These are phyloP conservation scores for Populus nigra DNA, from an alignment of 345 rosid species.

Conservation along the genomic window DNA sequence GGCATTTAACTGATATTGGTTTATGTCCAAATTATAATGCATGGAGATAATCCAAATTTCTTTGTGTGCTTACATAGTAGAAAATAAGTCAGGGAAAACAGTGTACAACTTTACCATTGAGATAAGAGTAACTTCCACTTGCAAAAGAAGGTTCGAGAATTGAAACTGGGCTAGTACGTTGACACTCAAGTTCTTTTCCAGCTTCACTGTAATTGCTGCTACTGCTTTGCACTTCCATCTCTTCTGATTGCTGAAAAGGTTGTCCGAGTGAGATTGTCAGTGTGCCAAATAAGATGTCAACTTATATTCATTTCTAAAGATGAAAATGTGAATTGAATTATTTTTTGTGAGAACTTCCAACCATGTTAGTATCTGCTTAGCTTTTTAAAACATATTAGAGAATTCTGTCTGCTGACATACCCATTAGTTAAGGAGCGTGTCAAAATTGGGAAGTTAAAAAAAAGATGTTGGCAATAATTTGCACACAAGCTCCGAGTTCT, in stretches of 20 bases:
- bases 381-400: neutral
- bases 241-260: constrained; percentile 34
- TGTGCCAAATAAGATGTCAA: neutral
- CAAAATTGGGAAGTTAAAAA: neutral
- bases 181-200: constrained; percentile 37
- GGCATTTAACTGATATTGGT: neutral
- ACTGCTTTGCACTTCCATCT: constrained; percentile 33
- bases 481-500: neutral
- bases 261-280: neutral
- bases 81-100: neutral
- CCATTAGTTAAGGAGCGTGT: neutral
- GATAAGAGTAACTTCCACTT: constrained; percentile 38
- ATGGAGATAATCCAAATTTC: neutral
- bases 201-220: constrained; percentile 42
- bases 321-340: neutral
- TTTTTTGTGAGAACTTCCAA: neutral
- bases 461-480: neutral
- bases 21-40: neutral
- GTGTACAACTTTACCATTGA: constrained; percentile 8
- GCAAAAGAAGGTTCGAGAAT: constrained; percentile 43
- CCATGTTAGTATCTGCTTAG: neutral
- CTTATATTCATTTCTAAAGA: neutral
- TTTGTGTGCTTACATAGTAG: neutral
- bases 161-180: constrained; percentile 32
- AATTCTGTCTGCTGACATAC: neutral